Evolutionary conservation across 768 basidiomycete genomes (phyloP), one percentile per base, ranked within the genome.

Genomic region (Leccinum variicolor): DNA sequence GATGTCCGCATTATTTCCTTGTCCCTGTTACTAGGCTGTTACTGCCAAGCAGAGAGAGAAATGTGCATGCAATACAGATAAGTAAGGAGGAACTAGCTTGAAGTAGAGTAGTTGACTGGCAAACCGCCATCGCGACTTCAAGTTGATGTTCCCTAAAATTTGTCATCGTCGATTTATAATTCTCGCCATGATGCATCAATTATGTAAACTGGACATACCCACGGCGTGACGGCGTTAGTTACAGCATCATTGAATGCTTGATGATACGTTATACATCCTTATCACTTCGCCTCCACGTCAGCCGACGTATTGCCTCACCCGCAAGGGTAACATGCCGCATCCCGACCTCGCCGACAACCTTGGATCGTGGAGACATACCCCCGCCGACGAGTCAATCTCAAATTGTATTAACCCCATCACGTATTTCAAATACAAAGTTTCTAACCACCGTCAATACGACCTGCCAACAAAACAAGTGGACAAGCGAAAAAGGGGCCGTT

Each of bases 391-490:
- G 28, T 28, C 63, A 7, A 64, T 28, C 41, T 52, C n/a, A n/a
- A n/a, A n/a, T 34, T 2, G 66, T 19, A 4, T 57, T 53, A 0
- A 73, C 72, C 1, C 80, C 81, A 43, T 81, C 80, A 2, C 52
- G 55, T 29, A 69, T 13, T 50, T 63, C 68, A 21, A 69, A 65
- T 0, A 74, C 64, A 62, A 80, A 82, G 4, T 76, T 76, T 28
- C 59, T 64, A 43, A 80, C 69, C 23, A 79, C 75, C 1, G 67
- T 67, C 3, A 81, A 62, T 0, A 77, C 75, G n/a, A 73, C 74
- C 81, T 81, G 36, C n/a, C 14, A 28, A 45, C 26, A 17, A 39
- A 9, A 9, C 36, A 45, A 23, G 23, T 46, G 45, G 45, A 25
- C 45, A 15, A 15, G 17, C 7, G 45, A n/a, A 6, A 1, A 13